Base-by-base conservation (phyloP, 371 early-diverging fungal genomes). In the Mortierella sp. region DNA sequence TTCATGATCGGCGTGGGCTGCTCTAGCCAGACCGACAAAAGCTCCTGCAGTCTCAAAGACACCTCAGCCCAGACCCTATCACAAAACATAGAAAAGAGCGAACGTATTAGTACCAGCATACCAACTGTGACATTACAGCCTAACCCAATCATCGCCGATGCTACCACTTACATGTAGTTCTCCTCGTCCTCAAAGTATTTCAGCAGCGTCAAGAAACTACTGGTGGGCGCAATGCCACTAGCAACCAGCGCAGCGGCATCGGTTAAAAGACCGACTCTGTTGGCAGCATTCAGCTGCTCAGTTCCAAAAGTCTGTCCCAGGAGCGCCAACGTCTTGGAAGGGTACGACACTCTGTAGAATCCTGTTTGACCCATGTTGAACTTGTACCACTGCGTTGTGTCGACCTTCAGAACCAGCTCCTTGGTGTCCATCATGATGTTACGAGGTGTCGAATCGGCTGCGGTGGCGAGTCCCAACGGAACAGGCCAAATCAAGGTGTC, bases 401-500 rank as follows among this genome's bases (percentile, higher is more conserved):
- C 85, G 9, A 89, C 64, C 11, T 72, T 58, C 40, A 89, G 67
- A 4, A 65, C 52, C 47, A 83, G 64, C 13, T 85, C 83, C 26
- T 86, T 85, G 43, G 80, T 74, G 39, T 83, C 70, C 69, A 83
- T 63, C 76, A 73, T 79, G 29, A 84, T 79, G 13, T 79, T 84
- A 5, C 71, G 79, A 4, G 84, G 74, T 66, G 71, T 69, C 16
- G 55, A 68, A n/a, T 84, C 67, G 14, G 66, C 69, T 5, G 83
- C 83, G 3, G 78, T 77, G n/a, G 69, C 74, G 8, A 78, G 52
- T 3, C 86, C 85, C 43, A 95, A 78, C 3, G 96, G 96, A 9
- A 96, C 91, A 88, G 91, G 92, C 96, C 97, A 97, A 24, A 90
- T 70, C 2, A 89, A 85, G 41, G 81, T 75, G 66, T 92, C 90